Evolutionary conservation across 148 eudicot genomes (phyloP), one percentile per base, ranked within the genome.

Genomic region (Bassia scoparia): DNA sequence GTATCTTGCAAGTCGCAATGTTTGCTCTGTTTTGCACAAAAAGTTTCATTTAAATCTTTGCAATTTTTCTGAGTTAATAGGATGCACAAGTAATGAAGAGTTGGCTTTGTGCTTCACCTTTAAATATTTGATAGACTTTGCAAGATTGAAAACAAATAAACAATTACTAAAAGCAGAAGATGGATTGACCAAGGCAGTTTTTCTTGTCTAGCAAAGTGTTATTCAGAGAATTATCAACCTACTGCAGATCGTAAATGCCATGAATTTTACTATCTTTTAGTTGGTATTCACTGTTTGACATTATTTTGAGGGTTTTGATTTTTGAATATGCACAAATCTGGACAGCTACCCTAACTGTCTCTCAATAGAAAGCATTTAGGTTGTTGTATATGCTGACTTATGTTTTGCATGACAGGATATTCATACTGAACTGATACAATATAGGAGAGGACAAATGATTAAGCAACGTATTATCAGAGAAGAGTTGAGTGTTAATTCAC

Each of bases 341-440:
- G 27, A 64, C 30, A 33, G 65, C n/a, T 41, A 54, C 4, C 30
- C 30, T 33, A 44, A 16, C 2, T 44, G 27, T 27, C 61, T n/a
- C 61, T 55, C 50, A 56, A 26, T 46, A 41, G 31, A 64, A 63
- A 29, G 46, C 35, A 56, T 56, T 46, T 59, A 41, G 67, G 48
- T 24, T 41, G 21, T 56, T 54, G 52, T 67, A 17, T 74, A 34
- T 53, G 60, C 73, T 71, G 30, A 63, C 69, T 48, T 71, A 33
- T 61, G 21, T 69, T 26, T 80, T 43, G 33, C 53, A 61, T 54
- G 73, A 73, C 80, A 95, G 98, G 98, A 95, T 79, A 81, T 95
- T 71, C 98, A 95, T 82, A 82, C 92, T 59, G 97, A 95, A 82
- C 92, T 95, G 43, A 88, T 95, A 81, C 97, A 91, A 61, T 80